These are phyloP conservation scores for Emydomyces testavorans DNA, from an alignment of 2,329 filamentous ascomycete species.

Conservation along the genomic window DNA sequence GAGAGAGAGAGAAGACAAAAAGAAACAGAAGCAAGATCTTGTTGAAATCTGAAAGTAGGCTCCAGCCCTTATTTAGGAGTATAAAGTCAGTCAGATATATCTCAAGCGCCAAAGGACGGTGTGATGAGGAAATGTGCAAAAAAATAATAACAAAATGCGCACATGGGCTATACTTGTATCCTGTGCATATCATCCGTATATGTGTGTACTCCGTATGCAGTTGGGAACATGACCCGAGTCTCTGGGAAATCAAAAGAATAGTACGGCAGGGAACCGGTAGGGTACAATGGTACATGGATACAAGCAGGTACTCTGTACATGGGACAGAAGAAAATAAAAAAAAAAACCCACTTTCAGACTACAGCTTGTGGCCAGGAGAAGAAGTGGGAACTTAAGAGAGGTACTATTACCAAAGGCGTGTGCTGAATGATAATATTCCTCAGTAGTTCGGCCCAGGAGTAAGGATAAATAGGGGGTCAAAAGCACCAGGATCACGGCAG, in stretches of 20 bases:
- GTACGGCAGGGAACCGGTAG: constrained; percentile 1
- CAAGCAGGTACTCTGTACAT: not conserved
- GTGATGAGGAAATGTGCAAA: not conserved
- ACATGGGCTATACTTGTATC: constrained; percentile 6
- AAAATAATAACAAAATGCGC: not conserved
- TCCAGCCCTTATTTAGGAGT: not conserved
- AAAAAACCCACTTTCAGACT: constrained; percentile 2
- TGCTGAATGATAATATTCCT: constrained; percentile 1
- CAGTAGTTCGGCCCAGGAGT: not conserved
- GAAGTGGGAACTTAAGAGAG: not conserved
- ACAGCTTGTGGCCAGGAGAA: not conserved
- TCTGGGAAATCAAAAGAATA: constrained; percentile 8
- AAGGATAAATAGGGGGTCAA: not conserved
- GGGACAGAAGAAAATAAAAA: too few species aligned
- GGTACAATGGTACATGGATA: constrained; percentile 1
- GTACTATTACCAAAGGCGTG: constrained; percentile 2
- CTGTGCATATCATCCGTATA: constrained; percentile 4
- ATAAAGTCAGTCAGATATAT: constrained; percentile 7
- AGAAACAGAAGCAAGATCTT: not conserved
- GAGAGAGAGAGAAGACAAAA: too few species aligned
- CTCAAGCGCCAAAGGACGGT: not conserved
- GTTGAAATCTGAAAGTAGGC: not conserved
- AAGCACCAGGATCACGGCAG: not conserved
- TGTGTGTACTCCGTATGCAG: constrained; percentile 3
- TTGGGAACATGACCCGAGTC: constrained; percentile 1